Evolutionary conservation across 2,329 filamentous ascomycete species (phyloP).

Genomic region (Penicillium sp.): DNA sequence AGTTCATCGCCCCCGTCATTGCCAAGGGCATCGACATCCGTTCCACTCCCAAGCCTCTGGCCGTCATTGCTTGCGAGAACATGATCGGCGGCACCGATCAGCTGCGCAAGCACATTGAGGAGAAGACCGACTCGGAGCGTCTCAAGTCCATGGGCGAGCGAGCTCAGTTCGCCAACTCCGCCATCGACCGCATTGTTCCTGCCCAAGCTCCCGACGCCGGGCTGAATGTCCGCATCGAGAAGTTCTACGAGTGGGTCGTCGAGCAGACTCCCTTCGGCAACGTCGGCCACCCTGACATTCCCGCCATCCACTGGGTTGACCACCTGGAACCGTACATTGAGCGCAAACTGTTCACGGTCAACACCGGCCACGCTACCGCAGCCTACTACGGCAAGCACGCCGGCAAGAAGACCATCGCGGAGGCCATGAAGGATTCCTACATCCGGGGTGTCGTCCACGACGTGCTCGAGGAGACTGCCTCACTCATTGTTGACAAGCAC

Average conservation of each 20-base stretch:
- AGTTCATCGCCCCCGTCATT: conserved; percentile 93
- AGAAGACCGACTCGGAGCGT: conserved; percentile 68
- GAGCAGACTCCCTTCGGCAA: conserved; percentile 81
- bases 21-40: conserved; percentile 88
- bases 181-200: conserved; percentile 96
- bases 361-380: conserved; percentile 93
- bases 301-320: conserved; percentile 90
- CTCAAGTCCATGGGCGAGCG: conserved; percentile 68
- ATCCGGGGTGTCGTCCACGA: conserved; percentile 78
- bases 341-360: conserved; percentile 99
- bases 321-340: conserved; percentile 94
- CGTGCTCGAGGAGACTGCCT: conserved; percentile 80
- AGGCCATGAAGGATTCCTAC: conserved; percentile 75
- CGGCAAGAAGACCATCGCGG: conserved; percentile 83
- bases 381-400: conserved; percentile 92
- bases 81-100: conserved; percentile 92
- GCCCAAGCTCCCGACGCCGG: conserved; percentile 77
- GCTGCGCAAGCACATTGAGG: conserved; percentile 76
- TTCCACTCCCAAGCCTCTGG: conserved; percentile 64
- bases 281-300: conserved; percentile 67
- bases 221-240: conserved; percentile 91
- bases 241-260: conserved; percentile 99
- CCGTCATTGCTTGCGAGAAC: conserved; percentile 98
- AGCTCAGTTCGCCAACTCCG: conserved; percentile 92
- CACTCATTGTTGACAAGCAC: conserved; percentile 84